Conservation (phyloP, 805 yeast species). For the Candida germanica region DNA sequence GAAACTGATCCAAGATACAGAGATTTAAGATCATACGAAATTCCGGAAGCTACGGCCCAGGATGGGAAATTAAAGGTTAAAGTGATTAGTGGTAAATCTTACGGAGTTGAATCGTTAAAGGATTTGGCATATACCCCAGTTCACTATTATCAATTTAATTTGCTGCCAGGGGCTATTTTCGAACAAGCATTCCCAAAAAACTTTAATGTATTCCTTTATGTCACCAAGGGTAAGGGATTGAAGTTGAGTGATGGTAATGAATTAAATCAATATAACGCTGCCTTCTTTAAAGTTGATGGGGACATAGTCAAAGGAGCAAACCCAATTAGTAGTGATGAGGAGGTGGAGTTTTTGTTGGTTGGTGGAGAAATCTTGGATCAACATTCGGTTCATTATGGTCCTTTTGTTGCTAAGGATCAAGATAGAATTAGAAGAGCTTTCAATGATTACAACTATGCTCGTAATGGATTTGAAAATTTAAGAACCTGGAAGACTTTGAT, state of each 20-base stretch:
- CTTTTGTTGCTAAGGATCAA: conserved; percentile 75
- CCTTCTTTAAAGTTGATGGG: conserved; percentile 71
- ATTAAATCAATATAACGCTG: conserved; percentile 47
- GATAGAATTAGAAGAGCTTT: conserved; percentile 69
- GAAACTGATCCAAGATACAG: conserved; percentile 71
- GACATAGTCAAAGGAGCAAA: conserved; percentile 51
- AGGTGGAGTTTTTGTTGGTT: conserved; percentile 64
- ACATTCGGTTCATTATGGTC: conserved; percentile 82
- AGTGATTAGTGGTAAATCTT: conserved; percentile 74
- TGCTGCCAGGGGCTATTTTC: conserved; percentile 64
- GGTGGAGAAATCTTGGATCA: conserved; percentile 77
- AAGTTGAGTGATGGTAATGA: conserved; percentile 41
- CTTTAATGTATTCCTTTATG: conserved; percentile 69
- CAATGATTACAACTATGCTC: conserved; percentile 63
- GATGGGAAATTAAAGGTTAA: conserved; percentile 60
- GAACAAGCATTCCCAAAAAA: conserved; percentile 55
- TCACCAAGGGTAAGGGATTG: conserved; percentile 56
- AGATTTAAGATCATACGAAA: conserved; percentile 66
- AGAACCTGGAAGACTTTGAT: conserved; percentile 55
- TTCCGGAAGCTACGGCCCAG: conserved; percentile 64
- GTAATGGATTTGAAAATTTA: conserved; percentile 69
- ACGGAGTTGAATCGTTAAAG: conserved; percentile 70
- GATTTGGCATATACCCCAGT: conserved; percentile 83
- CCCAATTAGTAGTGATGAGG: conserved; percentile 39
- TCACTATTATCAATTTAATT: conserved; percentile 62